Conservation (phyloP, 768 basidiomycete species). For the Butyriboletus loyo region DNA sequence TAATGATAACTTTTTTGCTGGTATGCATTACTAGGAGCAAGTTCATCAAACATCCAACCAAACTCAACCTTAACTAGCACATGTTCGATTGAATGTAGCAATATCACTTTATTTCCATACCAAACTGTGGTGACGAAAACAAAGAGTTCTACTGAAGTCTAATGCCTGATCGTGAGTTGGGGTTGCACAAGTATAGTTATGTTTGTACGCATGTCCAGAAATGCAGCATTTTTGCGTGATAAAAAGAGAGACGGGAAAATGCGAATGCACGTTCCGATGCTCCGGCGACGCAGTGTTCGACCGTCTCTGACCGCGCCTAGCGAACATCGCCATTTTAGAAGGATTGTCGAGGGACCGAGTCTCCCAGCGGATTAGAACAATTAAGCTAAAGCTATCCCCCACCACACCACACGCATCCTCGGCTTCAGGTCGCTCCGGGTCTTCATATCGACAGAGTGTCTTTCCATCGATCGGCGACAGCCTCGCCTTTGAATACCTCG, state of each 20-base stretch:
- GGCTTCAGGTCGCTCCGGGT: background rate
- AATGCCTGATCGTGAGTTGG: background rate
- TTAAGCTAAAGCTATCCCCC: background rate
- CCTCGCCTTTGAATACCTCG: constrained; percentile 75
- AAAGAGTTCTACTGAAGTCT: background rate
- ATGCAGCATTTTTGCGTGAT: background rate
- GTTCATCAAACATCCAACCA: too few species aligned
- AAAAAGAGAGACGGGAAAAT: background rate
- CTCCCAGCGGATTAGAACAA: background rate
- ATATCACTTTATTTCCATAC: too few species aligned
- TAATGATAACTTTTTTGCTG: too few species aligned
- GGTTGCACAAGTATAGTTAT: background rate
- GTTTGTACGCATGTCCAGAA: background rate
- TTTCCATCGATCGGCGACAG: constrained; percentile 62
- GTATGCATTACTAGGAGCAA: too few species aligned
- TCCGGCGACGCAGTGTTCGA: background rate
- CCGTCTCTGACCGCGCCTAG: background rate
- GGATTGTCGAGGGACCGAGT: background rate
- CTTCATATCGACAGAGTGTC: constrained; percentile 46
- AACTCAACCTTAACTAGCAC: too few species aligned
- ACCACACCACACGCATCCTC: background rate
- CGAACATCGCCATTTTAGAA: background rate
- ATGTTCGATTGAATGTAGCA: too few species aligned
- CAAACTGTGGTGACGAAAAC: too few species aligned
- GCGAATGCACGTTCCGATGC: background rate